Base-by-base conservation (phyloP, 768 basidiomycete species). In the Amanita muscaria region DNA sequence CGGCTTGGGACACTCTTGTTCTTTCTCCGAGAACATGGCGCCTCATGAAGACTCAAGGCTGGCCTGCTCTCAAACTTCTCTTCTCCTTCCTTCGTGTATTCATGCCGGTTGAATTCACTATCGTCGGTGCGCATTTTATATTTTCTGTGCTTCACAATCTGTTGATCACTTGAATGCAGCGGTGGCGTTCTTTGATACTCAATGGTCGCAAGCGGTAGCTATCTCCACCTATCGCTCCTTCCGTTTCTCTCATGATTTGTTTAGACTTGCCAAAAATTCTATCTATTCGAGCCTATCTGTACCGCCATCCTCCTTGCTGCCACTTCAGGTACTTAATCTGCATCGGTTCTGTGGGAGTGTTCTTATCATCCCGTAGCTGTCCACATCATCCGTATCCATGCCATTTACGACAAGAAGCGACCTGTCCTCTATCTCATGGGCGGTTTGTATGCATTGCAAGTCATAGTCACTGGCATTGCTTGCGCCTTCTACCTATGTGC, bases 1-100 rank as follows among this genome's bases (percentile, higher is more conserved):
- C 87, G 0, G 88, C 88, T 5, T 90, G 88, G 88, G 88, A 91
- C 55, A 80, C 87, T 27, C 78, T 91, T 54, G 88, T 91, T 27
- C 74, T 91, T 39, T 81, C 80, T 7, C 88, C 88, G 0, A 67
- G 88, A 44, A 79, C 82, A 37, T 89, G 80, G 76, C 74, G 80
- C 22, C 77, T 91, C 47, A 59, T 79, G 49, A 76, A 73, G 52
- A 65, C 72, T 9, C 67, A 72, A 19, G 74, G 68, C 50, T 90
- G 88, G 88, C 87, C 88, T 2, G 60, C 73, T 1, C 76, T 91
- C 58, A 90, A 91, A 62, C 60, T 79, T 30, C 65, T 88, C 44
- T 88, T 80, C 65, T 74, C 83, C 59, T 78, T 90, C 58, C 60
- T 91, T 40, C 68, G 86, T 22, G 12, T 82, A 35, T 81, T 84